A percentile compares a stretch with the other conserved stretches of the same genome.
Conservation (phyloP, 176 grass and related monocot genomes). For the Metroxylon sagu region DNA sequence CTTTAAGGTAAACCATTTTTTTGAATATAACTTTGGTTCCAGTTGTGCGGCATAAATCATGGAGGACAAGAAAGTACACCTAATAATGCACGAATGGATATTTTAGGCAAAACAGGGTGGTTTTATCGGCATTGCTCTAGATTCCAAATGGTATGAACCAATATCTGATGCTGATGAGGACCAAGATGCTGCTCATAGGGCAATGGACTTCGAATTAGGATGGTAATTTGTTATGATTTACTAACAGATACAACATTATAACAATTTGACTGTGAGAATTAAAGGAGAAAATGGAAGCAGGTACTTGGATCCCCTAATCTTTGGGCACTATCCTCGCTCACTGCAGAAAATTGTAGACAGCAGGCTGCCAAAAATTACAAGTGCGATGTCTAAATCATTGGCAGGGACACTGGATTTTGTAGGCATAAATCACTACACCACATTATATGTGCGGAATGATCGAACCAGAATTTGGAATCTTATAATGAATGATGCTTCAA, state of each 20-base stretch:
- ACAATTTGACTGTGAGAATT: slow-evolving; percentile 20
- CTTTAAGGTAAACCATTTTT: slow-evolving; percentile 51
- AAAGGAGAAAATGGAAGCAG: slow-evolving; percentile 28
- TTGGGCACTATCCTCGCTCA: slow-evolving; percentile 66
- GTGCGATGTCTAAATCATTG: slow-evolving; percentile 36
- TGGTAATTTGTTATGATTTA: slow-evolving; percentile 40
- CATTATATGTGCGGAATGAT: slow-evolving; percentile 85
- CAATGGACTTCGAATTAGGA: slow-evolving; percentile 93
- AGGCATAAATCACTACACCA: slow-evolving; percentile 95
- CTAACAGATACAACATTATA: neutral
- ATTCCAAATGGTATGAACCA: slow-evolving; percentile 92
- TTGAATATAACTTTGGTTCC: neutral
- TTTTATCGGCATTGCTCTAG: slow-evolving; percentile 52
- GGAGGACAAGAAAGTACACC: too few species aligned
- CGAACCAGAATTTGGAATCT: slow-evolving; percentile 59
- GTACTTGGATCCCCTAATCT: slow-evolving; percentile 85
- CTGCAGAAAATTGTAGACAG: slow-evolving; percentile 70
- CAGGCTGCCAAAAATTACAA: slow-evolving; percentile 70
- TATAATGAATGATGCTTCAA: slow-evolving; percentile 69
- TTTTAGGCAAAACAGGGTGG: slow-evolving; percentile 64
- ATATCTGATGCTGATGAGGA: slow-evolving; percentile 57
- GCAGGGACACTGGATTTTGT: slow-evolving; percentile 76
- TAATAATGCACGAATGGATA: too few species aligned
- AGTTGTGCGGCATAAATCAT: neutral
- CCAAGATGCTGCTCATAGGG: slow-evolving; percentile 52